These are phyloP conservation scores for Thymus quinquecostatus DNA, from an alignment of 257 asterid species.

Conservation along the genomic window DNA sequence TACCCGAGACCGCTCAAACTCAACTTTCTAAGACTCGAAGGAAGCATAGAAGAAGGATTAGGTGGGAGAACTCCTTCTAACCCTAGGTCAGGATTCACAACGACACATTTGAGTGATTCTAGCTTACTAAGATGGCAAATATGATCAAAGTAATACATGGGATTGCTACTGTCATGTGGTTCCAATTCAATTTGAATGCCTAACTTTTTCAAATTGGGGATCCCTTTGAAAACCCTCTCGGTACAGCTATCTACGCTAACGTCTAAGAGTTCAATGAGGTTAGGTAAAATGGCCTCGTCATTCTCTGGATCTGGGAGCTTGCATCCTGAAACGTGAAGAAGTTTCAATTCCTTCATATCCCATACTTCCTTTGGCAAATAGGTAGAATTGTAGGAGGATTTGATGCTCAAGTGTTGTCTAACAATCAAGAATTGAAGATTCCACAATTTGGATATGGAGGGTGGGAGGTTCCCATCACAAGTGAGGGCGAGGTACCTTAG, in stretches of 20 bases:
- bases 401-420: not conserved
- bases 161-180: not conserved
- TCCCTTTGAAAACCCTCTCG: not conserved
- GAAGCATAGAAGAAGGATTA: not conserved
- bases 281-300: not conserved
- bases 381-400: not conserved
- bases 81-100: constrained; percentile 8
- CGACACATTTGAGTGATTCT: not conserved
- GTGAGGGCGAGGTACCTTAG: not conserved
- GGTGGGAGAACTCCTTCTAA: not conserved
- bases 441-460: not conserved
- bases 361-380: not conserved
- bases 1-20: constrained; percentile 11
- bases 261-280: not conserved
- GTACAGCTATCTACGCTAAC: not conserved
- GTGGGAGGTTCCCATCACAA: not conserved
- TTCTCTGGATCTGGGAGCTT: not conserved
- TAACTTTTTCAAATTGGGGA: constrained; percentile 3
- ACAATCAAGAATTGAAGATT: not conserved
- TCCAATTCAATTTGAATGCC: not conserved
- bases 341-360: constrained; percentile 20
- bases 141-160: not conserved
- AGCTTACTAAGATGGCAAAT: not conserved
- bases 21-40: not conserved
- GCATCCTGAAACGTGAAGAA: not conserved